A percentile compares a stretch with the other conserved stretches of the same genome.
Evolutionary conservation across 2,329 filamentous ascomycete species (phyloP).

Genomic region (Gyromitra esculenta): DNA sequence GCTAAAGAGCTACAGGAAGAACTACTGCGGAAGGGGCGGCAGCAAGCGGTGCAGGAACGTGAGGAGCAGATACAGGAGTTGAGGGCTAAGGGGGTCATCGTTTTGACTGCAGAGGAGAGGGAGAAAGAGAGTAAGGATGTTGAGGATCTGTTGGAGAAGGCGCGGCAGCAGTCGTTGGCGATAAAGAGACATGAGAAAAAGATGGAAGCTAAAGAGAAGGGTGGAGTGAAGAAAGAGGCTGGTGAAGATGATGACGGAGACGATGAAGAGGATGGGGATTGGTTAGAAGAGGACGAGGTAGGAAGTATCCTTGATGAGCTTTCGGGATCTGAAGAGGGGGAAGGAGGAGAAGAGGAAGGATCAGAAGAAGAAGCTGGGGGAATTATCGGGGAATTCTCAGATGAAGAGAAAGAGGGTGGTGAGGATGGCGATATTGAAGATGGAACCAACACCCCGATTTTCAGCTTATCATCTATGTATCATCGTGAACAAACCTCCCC

Average conservation of each 20-base stretch:
- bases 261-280: slow-evolving; percentile 55
- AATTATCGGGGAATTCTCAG: slow-evolving; percentile 23
- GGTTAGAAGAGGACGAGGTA: slow-evolving; percentile 54
- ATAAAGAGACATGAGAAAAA: slow-evolving; percentile 77
- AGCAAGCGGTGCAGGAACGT: slow-evolving; percentile 81
- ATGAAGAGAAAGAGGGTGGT: slow-evolving; percentile 35
- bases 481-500: slow-evolving; percentile 50
- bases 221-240: slow-evolving; percentile 58
- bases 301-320: slow-evolving; percentile 30
- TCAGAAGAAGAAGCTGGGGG: slow-evolving; percentile 59
- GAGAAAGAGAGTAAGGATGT: slow-evolving; percentile 82
- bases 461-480: slow-evolving; percentile 52
- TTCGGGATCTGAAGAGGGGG: slow-evolving; percentile 59
- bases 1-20: slow-evolving; percentile 73
- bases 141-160: slow-evolving; percentile 87
- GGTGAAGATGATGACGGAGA: slow-evolving; percentile 44
- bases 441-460: slow-evolving; percentile 38
- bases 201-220: slow-evolving; percentile 70
- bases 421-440: slow-evolving; percentile 54
- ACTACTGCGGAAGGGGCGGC: slow-evolving; percentile 76
- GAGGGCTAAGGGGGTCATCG: slow-evolving; percentile 78
- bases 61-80: slow-evolving; percentile 80
- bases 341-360: slow-evolving; percentile 62
- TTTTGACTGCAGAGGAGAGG: slow-evolving; percentile 87
- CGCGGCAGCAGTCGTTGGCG: slow-evolving; percentile 79